These are phyloP conservation scores for Hexamita inflata DNA, from an alignment of 208 protist species.

Conservation along the genomic window DNA sequence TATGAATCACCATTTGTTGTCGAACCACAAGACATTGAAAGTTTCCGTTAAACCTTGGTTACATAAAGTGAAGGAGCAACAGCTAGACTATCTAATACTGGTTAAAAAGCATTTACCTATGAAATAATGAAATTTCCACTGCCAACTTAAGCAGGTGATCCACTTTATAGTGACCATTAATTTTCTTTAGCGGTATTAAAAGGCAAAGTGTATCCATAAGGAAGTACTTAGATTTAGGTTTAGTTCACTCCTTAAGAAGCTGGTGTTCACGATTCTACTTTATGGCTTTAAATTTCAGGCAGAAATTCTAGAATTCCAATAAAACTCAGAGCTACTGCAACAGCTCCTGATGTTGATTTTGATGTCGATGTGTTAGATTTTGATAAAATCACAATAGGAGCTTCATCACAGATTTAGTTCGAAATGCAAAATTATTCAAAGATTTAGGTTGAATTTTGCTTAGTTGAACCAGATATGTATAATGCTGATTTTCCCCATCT, in stretches of 20 bases:
- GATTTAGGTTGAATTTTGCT: conserved; percentile 5
- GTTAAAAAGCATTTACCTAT: too few species aligned
- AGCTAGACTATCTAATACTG: too few species aligned
- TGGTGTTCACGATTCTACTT: neutral
- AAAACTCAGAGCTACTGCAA: neutral
- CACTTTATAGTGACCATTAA: too few species aligned
- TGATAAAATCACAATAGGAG: neutral
- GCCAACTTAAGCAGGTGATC: too few species aligned
- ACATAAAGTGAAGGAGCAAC: too few species aligned
- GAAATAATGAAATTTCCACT: too few species aligned
- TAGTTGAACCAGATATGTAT: neutral
- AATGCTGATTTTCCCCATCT: neutral
- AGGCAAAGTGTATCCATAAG: too few species aligned
- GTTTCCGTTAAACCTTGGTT: too few species aligned
- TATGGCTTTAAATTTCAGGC: neutral
- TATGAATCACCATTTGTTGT: too few species aligned
- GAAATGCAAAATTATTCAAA: neutral
- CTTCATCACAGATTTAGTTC: neutral
- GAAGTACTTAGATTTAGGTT: too few species aligned
- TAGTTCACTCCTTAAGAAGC: neutral
- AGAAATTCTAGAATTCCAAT: neutral
- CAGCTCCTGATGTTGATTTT: conserved; percentile 11
- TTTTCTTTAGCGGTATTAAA: too few species aligned
- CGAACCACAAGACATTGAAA: too few species aligned
- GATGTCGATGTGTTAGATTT: conserved; percentile 1